phyloP scores from a whole-genome alignment of 2,329 filamentous ascomycete genomes.

The Plenodomus biglobosus region DNA sequence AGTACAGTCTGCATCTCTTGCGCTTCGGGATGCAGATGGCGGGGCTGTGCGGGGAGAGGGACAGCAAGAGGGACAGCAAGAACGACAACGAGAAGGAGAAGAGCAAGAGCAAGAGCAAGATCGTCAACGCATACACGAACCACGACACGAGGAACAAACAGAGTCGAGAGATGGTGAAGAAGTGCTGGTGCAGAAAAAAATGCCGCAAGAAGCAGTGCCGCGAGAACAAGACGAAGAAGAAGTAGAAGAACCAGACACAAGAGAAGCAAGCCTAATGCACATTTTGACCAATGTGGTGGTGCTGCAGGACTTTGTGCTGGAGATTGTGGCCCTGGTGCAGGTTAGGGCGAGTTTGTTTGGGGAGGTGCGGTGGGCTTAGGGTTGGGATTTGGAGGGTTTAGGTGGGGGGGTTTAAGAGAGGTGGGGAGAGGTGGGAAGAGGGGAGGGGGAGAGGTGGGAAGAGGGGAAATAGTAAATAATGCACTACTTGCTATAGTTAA shows the following conservation, averaged over 20 bases:
- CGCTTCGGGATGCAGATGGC: slow-evolving; percentile 13
- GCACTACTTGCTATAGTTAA: no score
- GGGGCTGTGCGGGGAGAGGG: slow-evolving; percentile 16
- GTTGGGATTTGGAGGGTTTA: background rate
- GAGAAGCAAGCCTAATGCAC: slow-evolving; percentile 51
- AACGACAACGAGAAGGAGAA: background rate
- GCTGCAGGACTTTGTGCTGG: slow-evolving; percentile 54
- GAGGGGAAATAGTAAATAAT: no score
- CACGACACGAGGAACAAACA: no score
- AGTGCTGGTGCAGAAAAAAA: no score
- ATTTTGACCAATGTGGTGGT: slow-evolving; percentile 55
- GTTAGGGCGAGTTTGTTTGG: slow-evolving; percentile 52
- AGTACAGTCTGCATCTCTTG: no score
- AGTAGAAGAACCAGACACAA: slow-evolving; percentile 31
- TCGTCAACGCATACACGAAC: no score
- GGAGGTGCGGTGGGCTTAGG: slow-evolving; percentile 47
- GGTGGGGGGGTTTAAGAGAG: no score
- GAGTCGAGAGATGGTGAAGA: no score
- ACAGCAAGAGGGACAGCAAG: background rate
- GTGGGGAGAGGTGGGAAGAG: no score
- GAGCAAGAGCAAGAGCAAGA: background rate
- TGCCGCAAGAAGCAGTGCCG: no score
- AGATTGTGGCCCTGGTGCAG: slow-evolving; percentile 53
- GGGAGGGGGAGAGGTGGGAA: no score
- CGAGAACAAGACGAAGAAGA: slow-evolving; percentile 4